Evolutionary conservation across 2,329 filamentous ascomycete genomes (phyloP).

Genomic region (Aspergillus sp.): DNA sequence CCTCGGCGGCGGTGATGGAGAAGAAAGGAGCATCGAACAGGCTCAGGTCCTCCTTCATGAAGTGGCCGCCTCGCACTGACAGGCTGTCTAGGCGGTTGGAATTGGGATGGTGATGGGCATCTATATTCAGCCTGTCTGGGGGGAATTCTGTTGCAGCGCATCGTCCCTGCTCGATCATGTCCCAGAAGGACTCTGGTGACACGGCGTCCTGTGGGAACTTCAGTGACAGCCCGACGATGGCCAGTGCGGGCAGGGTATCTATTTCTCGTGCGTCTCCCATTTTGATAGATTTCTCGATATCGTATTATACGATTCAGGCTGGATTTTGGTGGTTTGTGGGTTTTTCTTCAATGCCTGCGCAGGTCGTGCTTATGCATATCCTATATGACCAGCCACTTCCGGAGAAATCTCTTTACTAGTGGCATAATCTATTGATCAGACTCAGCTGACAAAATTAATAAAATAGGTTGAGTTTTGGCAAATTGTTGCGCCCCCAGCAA

Average conservation of each 20-base stretch:
- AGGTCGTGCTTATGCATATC: not conserved
- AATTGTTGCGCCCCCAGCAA: not conserved
- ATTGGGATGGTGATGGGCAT: conserved; percentile 1
- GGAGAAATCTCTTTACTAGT: no score
- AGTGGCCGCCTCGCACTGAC: not conserved
- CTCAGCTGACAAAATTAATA: no score
- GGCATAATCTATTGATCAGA: no score
- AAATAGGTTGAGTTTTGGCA: no score
- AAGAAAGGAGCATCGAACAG: conserved; percentile 15
- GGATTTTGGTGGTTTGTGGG: not conserved
- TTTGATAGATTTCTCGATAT: not conserved
- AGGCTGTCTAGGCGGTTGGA: not conserved
- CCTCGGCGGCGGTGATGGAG: conserved; percentile 12
- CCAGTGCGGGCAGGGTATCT: not conserved
- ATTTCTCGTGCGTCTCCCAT: not conserved
- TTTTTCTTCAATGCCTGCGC: not conserved
- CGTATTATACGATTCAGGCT: not conserved
- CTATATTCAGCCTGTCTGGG: not conserved
- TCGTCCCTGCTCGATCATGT: not conserved
- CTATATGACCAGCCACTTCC: no score
- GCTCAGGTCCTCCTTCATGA: not conserved
- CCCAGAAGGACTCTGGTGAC: not conserved
- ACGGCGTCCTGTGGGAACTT: not conserved
- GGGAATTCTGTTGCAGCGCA: conserved; percentile 1
- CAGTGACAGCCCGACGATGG: conserved; percentile 1